phyloP scores from a whole-genome alignment of 31 red algal species.

The Porphyra umbilicalis region DNA sequence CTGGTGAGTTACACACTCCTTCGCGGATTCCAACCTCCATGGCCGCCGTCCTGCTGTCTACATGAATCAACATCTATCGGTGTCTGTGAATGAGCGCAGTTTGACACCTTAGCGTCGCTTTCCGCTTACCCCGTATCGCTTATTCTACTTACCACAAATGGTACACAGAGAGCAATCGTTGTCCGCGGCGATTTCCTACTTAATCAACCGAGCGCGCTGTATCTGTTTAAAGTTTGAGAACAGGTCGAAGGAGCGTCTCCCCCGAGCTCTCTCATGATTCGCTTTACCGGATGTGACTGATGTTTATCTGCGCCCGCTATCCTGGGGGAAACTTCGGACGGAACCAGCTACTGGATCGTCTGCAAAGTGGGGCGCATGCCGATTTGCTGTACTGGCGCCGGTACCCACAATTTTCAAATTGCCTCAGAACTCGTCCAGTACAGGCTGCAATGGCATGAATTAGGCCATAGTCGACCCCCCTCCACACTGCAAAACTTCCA shows the following conservation, averaged over 20 bases:
- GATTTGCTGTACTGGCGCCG: too few species aligned
- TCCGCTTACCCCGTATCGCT: conserved; percentile 74
- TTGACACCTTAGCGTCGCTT: conserved; percentile 57
- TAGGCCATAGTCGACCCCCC: too few species aligned
- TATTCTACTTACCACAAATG: conserved; percentile 94
- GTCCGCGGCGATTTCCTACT: conserved; percentile 8
- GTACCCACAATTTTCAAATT: too few species aligned
- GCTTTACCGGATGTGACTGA: conserved; percentile 36
- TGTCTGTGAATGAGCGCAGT: conserved; percentile 53
- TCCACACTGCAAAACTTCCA: too few species aligned
- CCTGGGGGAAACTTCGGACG: conserved; percentile 64
- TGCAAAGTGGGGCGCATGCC: too few species aligned
- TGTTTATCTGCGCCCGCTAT: conserved; percentile 24
- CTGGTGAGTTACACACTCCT: conserved; percentile 90
- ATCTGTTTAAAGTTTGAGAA: conserved; percentile 82
- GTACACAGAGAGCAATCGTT: conserved; percentile 52
- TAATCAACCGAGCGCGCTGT: conserved; percentile 28
- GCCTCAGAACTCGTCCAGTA: too few species aligned
- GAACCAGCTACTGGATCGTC: conserved; percentile 84
- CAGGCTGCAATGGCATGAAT: too few species aligned
- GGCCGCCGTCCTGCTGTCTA: conserved; percentile 69
- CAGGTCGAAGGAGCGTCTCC: conserved; percentile 12
- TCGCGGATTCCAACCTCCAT: conserved; percentile 81
- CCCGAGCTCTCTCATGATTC: conserved; percentile 77
- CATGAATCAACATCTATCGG: conserved; percentile 65